Base-by-base conservation (phyloP, 331 rosid genomes). In the Spiraea crenata region DNA sequence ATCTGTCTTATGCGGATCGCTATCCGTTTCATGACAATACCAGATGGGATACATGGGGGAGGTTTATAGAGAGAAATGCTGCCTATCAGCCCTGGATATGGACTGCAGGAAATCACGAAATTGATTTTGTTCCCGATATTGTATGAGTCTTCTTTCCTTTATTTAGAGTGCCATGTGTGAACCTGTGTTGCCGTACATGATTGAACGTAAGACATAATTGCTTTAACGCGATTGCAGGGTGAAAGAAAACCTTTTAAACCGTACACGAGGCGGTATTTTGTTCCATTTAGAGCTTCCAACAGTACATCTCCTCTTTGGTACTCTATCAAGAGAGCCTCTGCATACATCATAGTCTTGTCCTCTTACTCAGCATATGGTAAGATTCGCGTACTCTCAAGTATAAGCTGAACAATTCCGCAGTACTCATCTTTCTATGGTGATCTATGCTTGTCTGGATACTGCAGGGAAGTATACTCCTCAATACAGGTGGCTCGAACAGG, bases 81-180 rank as follows among this genome's bases (percentile, higher is more conserved):
- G 90, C 90, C 58, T 85, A 82, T 76, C 90, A 85, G 59, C 85
- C 85, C 69, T 85, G 90, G 87, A 72, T 80, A 62, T 82, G 85
- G 80, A 74, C 87, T 15, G 76, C 74, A 0, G 87, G 87, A 61
- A 85, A 85, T 73, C 90, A 82, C 62, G 87, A 85, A 76, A 35
- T 85, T 2, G 87, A 85, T 65, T 80, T 42, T 65, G 78, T 19
- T 68, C 85, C 85, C 20, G 60, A 72, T 3, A 37, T 75, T 31
- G 89, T 85, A 82, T 59, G 62, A 9, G 35, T 85, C 58, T 49
- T 13, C 38, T 34, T 19, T 20, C 9, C n/a, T n/a, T n/a, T 39
- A 55, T n/a, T n/a, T n/a, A n/a, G n/a, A n/a, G n/a, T n/a, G n/a
- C n/a, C n/a, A n/a, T 44, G 41, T 46, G 34, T 7, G 57, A 14